Percentiles rank a stretch among this genome's conserved stretches.
Conservation (phyloP, 345 rosid genomes). For the Eucalyptus sp. region DNA sequence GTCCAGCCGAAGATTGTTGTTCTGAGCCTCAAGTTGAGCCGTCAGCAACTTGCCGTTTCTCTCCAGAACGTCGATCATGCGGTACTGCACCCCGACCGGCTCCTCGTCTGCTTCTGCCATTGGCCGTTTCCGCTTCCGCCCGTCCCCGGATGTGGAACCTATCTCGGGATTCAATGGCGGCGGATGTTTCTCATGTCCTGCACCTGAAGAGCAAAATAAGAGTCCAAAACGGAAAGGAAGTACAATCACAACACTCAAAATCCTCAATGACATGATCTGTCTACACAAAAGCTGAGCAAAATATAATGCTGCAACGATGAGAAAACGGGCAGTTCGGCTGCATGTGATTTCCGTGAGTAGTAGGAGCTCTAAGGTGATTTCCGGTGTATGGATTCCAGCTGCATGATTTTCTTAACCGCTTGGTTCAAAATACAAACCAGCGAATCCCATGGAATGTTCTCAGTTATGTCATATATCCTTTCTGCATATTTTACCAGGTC, state of each 20-base stretch:
- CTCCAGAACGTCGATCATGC: slow-evolving; percentile 54
- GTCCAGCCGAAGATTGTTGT: slow-evolving; percentile 48
- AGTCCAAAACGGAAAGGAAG: neutral
- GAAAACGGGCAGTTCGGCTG: too few species aligned
- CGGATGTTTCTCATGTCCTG: slow-evolving; percentile 33
- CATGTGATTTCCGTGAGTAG: neutral
- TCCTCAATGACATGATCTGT: neutral
- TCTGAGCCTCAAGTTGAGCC: slow-evolving; percentile 83
- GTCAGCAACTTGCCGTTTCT: slow-evolving; percentile 65
- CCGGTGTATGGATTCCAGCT: neutral
- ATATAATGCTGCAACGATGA: neutral
- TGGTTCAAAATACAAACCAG: neutral
- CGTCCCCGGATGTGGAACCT: slow-evolving; percentile 53
- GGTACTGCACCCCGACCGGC: slow-evolving; percentile 20
- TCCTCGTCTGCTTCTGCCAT: slow-evolving; percentile 26
- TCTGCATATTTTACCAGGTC: neutral
- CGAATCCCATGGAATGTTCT: neutral
- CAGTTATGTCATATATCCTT: neutral
- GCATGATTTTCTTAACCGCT: neutral
- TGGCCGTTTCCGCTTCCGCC: slow-evolving; percentile 58
- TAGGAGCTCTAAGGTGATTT: too few species aligned
- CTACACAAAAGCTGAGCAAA: neutral
- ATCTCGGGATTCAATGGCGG: slow-evolving; percentile 25
- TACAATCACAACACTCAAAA: neutral
- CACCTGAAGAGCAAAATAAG: slow-evolving; percentile 23